Evolutionary conservation across 2,329 filamentous ascomycete species (phyloP).

Genomic region (Drechmeria coniospora): DNA sequence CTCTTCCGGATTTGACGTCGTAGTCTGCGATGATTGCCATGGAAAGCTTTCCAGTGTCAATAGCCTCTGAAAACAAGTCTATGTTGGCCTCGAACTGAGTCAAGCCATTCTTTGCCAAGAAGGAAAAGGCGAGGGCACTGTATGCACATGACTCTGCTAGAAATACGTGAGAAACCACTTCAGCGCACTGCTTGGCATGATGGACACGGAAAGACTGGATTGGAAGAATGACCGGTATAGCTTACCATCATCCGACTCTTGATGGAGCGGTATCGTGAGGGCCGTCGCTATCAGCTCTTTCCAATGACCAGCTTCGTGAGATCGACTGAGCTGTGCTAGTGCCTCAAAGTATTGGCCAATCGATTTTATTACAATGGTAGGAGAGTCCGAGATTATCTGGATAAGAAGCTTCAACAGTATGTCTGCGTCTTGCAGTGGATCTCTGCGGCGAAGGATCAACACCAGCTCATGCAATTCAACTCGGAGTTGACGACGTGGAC

Average conservation of each 20-base stretch:
- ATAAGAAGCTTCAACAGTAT: slow-evolving; percentile 21
- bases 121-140: slow-evolving; percentile 20
- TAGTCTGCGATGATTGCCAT: slow-evolving; percentile 23
- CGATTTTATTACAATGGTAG: slow-evolving; percentile 10
- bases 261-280: slow-evolving; percentile 14
- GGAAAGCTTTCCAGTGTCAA: slow-evolving; percentile 26
- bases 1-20: slow-evolving; percentile 8
- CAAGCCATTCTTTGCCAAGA: slow-evolving; percentile 22
- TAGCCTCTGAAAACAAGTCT: slow-evolving; percentile 15
- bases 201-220: not conserved
- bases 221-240: not conserved
- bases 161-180: not conserved
- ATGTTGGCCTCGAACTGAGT: slow-evolving; percentile 25
- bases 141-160: slow-evolving; percentile 12
- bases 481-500: slow-evolving; percentile 2
- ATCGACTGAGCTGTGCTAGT: slow-evolving; percentile 20
- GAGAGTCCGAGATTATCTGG: slow-evolving; percentile 10
- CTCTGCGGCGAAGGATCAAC: not conserved
- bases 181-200: not conserved
- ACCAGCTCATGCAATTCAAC: no score
- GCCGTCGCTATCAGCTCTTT: slow-evolving; percentile 12
- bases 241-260: slow-evolving; percentile 7
- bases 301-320: slow-evolving; percentile 7
- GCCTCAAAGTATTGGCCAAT: slow-evolving; percentile 23
- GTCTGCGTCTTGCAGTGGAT: slow-evolving; percentile 5